phyloP scores from a whole-genome alignment of 768 basidiomycete species.

The Royoungia palumana region DNA sequence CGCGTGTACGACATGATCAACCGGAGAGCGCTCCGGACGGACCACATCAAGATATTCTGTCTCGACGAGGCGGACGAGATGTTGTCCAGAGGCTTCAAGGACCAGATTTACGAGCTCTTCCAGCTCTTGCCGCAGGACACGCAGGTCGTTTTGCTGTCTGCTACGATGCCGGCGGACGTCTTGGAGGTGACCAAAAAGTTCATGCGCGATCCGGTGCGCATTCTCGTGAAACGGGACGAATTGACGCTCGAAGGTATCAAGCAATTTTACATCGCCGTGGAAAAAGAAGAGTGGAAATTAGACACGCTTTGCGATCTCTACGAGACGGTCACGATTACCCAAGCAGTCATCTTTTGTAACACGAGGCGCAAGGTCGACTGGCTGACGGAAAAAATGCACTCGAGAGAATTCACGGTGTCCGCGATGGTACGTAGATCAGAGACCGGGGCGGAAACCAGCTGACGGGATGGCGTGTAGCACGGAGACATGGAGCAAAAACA shows the following conservation, averaged over 20 bases:
- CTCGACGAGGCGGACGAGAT: slow-evolving; percentile 99
- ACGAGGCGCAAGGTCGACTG: slow-evolving; percentile 98
- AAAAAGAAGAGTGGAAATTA: slow-evolving; percentile 99
- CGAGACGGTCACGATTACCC: slow-evolving; percentile 98
- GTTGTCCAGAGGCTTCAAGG: slow-evolving; percentile 97
- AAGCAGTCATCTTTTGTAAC: slow-evolving; percentile 99
- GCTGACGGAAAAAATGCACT: slow-evolving; percentile 97
- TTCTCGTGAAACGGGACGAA: slow-evolving; percentile 98
- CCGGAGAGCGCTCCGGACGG: slow-evolving; percentile 82
- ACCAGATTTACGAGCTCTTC: slow-evolving; percentile 99
- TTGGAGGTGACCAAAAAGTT: slow-evolving; percentile 99
- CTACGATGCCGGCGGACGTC: slow-evolving; percentile 96
- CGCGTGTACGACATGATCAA: slow-evolving; percentile 98
- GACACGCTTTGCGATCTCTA: slow-evolving; percentile 99
- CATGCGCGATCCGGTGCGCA: slow-evolving; percentile 95
- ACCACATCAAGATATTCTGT: slow-evolving; percentile 84
- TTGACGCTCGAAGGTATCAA: slow-evolving; percentile 99
- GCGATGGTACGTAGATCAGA: slow-evolving; percentile 68
- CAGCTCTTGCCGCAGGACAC: slow-evolving; percentile 95
- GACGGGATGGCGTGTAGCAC: slow-evolving; percentile 51
- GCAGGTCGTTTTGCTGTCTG: slow-evolving; percentile 94
- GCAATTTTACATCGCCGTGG: slow-evolving; percentile 98
- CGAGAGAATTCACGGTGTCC: slow-evolving; percentile 94
- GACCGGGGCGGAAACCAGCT: slow-evolving; percentile 14
- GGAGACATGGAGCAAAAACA: slow-evolving; percentile 99